phyloP scores from a whole-genome alignment of 2,329 filamentous ascomycete species.

The Clarireedia paspali region DNA sequence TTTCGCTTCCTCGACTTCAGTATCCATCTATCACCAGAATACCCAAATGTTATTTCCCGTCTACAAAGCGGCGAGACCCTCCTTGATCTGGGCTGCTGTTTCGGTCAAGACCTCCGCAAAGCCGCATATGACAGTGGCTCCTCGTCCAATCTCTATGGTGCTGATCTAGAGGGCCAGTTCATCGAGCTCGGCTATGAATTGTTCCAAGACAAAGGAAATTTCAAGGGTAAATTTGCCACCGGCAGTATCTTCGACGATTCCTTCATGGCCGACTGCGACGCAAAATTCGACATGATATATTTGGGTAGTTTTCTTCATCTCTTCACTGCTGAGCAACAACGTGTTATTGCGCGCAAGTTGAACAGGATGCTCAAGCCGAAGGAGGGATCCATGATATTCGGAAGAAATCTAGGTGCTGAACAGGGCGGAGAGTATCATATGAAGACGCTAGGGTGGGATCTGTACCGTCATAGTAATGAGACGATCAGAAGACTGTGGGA shows the following conservation, averaged over 20 bases:
- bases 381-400: constrained; percentile 31
- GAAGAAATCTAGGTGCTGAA: constrained; percentile 31
- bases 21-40: not conserved
- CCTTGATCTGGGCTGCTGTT: constrained; percentile 33
- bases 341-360: constrained; percentile 26
- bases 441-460: not conserved
- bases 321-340: constrained; percentile 34
- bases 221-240: constrained; percentile 23
- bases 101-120: constrained; percentile 33
- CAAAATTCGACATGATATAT: constrained; percentile 34
- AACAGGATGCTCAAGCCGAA: constrained; percentile 15
- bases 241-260: constrained; percentile 27
- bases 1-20: constrained; percentile 18
- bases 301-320: constrained; percentile 38
- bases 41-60: constrained; percentile 3
- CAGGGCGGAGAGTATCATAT: not conserved
- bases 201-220: constrained; percentile 26
- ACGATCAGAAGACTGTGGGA: not conserved
- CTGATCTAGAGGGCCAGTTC: constrained; percentile 28
- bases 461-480: not conserved
- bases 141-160: constrained; percentile 24
- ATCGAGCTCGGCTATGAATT: constrained; percentile 31
- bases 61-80: constrained; percentile 9
- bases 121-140: constrained; percentile 30
- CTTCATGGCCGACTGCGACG: constrained; percentile 29